phyloP scores from a whole-genome alignment of 306 rosid genomes.

The Styphnolobium japonicum region DNA sequence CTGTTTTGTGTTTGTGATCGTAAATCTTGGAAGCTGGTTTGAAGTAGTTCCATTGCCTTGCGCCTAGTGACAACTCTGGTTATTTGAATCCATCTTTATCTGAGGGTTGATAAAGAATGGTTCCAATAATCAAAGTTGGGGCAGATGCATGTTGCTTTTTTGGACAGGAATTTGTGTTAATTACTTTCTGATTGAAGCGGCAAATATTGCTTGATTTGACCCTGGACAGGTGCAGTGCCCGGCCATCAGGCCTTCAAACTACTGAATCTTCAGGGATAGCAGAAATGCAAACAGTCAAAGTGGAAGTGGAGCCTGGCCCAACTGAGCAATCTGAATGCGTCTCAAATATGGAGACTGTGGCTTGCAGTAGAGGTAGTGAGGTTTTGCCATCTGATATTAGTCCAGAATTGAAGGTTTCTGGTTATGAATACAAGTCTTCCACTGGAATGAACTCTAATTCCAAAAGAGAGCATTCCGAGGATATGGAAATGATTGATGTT shows the following conservation, averaged over 20 bases:
- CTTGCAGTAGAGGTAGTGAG: constrained; percentile 10
- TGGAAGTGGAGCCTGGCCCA: constrained; percentile 29
- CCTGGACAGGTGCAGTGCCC: constrained; percentile 59
- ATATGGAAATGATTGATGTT: constrained; percentile 21
- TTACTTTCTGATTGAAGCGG: constrained; percentile 7
- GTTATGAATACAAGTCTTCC: constrained; percentile 26
- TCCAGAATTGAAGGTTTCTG: constrained; percentile 33
- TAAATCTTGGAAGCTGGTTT: background rate
- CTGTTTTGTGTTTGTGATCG: background rate
- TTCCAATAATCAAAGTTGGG: background rate
- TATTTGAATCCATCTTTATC: background rate
- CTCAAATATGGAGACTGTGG: constrained; percentile 21
- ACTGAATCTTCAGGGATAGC: constrained; percentile 43
- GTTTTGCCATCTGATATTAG: constrained; percentile 32
- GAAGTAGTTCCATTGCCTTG: background rate
- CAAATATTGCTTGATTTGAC: constrained; percentile 20
- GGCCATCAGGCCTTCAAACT: constrained; percentile 57
- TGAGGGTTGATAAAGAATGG: background rate
- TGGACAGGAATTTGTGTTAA: background rate
- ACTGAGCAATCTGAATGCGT: constrained; percentile 44
- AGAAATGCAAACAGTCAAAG: constrained; percentile 33
- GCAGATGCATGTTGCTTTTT: background rate
- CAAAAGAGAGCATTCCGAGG: constrained; percentile 28
- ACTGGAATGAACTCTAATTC: constrained; percentile 30
- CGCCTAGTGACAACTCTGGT: background rate